Evolutionary conservation across 371 early-diverging fungal species (phyloP), one percentile per base, ranked within the genome.

Genomic region (Pancytospora epiphaga): DNA sequence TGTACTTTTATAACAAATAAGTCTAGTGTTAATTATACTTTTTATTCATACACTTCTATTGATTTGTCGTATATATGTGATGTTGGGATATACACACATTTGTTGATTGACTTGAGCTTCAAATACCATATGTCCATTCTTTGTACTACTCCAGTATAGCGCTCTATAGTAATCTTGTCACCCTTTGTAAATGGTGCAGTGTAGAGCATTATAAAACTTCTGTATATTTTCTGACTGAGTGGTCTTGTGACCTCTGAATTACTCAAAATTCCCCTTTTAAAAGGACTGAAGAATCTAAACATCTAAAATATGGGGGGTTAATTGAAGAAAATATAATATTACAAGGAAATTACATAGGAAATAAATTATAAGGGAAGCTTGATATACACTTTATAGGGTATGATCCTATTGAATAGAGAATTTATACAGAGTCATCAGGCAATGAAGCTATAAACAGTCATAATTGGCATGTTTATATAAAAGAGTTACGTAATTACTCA

Each of bases 41-140:
- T n/a, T n/a, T 43, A 54, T 19, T 54, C 56, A 54, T 54, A 29
- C 29, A 76, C 37, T 61, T 74, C 71, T 36, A 71, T 29, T n/a
- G 58, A 47, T 9, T 51, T 71, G 30, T 74, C 72, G 51, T 77
- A 77, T 0, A 77, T 37, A 56, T 52, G 62, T n/a, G 51, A 68
- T n/a, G 75, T 77, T 22, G 77, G 77, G 15, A 77, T 65, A 58
- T 51, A 77, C 3, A 74, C 56, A 22, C 52, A 32, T 29, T 57
- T 56, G n/a, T 73, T 74, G 3, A 56, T 58, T n/a, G 65, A 69
- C 6, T 50, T 66, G 25, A 77, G 71, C 49, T 60, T 62, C 1
- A 73, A 22, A 65, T 64, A 77, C 71, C 60, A 65, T 15, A 77
- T 47, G 32, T 67, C 62, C 34, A 66, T 64, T 36, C 66, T 50